Conservation (phyloP, 345 rosid species). For the Aquilaria sinensis region DNA sequence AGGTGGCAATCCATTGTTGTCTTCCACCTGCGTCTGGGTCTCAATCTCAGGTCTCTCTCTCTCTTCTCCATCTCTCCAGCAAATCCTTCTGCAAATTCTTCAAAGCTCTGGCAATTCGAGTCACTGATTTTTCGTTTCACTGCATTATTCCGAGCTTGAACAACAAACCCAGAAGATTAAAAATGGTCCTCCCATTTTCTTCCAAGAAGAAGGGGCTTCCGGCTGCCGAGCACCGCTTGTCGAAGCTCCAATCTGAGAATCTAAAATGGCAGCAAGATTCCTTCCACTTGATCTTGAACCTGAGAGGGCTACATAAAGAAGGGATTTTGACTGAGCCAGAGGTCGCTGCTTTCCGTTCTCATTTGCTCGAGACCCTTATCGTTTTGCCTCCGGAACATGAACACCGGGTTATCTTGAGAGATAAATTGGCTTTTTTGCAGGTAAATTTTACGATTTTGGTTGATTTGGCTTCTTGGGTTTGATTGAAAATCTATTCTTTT, state of each 20-base stretch:
- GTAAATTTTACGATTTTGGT: constrained; percentile 15
- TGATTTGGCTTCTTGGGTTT: background rate
- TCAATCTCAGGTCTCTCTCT: no score
- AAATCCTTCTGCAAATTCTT: no score
- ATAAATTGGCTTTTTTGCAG: constrained; percentile 72
- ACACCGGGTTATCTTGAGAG: constrained; percentile 45
- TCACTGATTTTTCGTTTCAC: constrained; percentile 9
- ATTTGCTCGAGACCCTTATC: constrained; percentile 53
- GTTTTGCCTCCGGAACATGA: constrained; percentile 49
- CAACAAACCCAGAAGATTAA: constrained; percentile 9
- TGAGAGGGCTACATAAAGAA: constrained; percentile 66
- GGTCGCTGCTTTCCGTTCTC: constrained; percentile 49
- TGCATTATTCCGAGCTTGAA: constrained; percentile 3
- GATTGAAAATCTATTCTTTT: no score
- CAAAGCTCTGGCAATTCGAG: constrained; percentile 22
- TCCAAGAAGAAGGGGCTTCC: constrained; percentile 50
- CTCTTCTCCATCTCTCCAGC: no score
- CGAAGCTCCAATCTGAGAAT: constrained; percentile 66
- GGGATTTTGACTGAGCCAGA: constrained; percentile 52
- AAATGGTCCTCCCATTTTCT: constrained; percentile 70
- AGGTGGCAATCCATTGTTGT: no score
- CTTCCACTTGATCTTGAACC: constrained; percentile 61
- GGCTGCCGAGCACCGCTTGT: constrained; percentile 43
- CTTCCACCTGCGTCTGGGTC: no score
- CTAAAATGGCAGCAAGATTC: constrained; percentile 85